Percentiles rank a stretch among this genome's conserved stretches.
These are phyloP conservation scores for Arctium minus DNA, from an alignment of 129 eudicot genomes.

Conservation along the genomic window DNA sequence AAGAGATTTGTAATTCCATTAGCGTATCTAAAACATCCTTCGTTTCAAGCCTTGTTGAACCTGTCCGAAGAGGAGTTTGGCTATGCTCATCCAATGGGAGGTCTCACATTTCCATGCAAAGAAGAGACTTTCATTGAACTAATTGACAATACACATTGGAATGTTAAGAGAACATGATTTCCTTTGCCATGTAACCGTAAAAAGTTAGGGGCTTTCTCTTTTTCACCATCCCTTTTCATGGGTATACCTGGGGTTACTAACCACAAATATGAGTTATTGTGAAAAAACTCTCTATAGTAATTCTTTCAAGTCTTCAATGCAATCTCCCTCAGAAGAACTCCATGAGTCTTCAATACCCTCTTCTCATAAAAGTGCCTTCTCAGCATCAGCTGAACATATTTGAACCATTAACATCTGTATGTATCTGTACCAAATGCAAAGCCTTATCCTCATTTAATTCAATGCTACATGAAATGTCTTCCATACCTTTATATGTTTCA, in stretches of 20 bases:
- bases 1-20: neutral
- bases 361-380: too few relatives aligned
- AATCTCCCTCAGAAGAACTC: too few relatives aligned
- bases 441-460: too few relatives aligned
- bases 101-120: conserved; percentile 2
- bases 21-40: neutral
- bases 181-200: neutral
- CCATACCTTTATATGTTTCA: too few relatives aligned
- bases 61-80: neutral
- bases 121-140: conserved; percentile 9
- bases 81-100: neutral
- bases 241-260: neutral
- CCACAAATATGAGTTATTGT: neutral
- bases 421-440: too few relatives aligned
- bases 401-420: too few relatives aligned
- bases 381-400: too few relatives aligned
- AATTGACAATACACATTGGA: neutral
- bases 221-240: neutral
- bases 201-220: neutral
- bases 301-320: too few relatives aligned
- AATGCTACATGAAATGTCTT: too few relatives aligned
- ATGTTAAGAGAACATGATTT: neutral
- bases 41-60: neutral
- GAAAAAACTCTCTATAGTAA: too few relatives aligned
- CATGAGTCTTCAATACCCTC: too few relatives aligned